Conservation (phyloP, 163 green algal species). For the Scenedesmus sp. region DNA sequence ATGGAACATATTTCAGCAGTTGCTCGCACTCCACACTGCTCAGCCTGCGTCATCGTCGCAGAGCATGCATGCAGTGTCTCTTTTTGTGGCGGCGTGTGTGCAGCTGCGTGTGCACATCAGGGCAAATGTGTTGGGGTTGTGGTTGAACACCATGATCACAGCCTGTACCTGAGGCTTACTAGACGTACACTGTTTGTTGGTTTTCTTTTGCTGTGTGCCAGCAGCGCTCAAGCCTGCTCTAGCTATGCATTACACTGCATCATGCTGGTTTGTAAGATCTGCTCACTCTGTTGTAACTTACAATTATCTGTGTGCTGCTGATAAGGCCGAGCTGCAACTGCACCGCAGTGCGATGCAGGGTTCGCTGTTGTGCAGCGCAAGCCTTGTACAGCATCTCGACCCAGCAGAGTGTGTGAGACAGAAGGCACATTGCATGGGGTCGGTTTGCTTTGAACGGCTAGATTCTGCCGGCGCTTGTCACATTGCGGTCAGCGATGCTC, state of each 20-base stretch:
- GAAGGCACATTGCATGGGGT: no score
- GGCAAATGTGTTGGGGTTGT: neutral
- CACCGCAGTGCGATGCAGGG: no score
- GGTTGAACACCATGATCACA: neutral
- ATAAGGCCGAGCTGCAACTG: no score
- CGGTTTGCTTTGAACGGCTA: no score
- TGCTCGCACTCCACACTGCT: neutral
- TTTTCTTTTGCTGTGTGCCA: neutral
- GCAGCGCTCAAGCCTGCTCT: neutral
- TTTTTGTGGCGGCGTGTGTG: neutral
- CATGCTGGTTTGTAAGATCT: neutral
- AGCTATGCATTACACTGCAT: neutral
- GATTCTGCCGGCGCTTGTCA: no score
- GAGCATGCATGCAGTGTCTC: neutral
- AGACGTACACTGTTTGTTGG: neutral
- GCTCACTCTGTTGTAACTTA: neutral
- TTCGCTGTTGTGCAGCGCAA: no score
- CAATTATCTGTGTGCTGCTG: no score
- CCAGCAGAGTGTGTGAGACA: no score
- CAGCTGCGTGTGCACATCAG: neutral
- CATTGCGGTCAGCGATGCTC: no score
- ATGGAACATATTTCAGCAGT: neutral
- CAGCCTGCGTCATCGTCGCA: neutral
- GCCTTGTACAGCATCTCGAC: no score
- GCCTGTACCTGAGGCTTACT: neutral